Evolutionary conservation across 495 filamentous ascomycete genomes (phyloP), one percentile per base, ranked within the genome.

Genomic region (Penicillium angulare): DNA sequence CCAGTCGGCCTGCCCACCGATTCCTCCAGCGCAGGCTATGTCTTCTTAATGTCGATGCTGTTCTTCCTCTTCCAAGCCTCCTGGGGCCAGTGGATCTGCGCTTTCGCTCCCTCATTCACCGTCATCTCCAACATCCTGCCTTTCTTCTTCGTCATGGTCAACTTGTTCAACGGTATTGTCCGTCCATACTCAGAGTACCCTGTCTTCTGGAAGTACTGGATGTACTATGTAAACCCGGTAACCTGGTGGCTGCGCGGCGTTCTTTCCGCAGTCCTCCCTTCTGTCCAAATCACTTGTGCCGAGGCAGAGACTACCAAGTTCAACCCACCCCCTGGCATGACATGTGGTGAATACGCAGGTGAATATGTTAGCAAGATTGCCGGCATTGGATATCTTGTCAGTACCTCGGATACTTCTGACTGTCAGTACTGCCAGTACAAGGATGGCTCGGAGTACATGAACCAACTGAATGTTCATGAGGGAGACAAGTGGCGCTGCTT

Each of bases 71-170:
- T 92, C 77, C 77, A 82, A 54, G 77, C 80, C 5, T 83, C 78
- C 50, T 90, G 87, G 86, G 88, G 89, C 20, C 89, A 93, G 60
- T 91, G 86, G 85, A 89, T 92, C 55, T 86, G 84, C 59, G 86
- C 89, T 4, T 88, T 90, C 68, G 86, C 89, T 0, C 88, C 88
- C 1, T 82, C 74, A 6, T 89, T 91, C 72, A 88, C 86, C 3
- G 86, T 92, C 59, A 90, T 91, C 59, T 81, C 82, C 38, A 91
- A 92, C 69, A 72, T 83, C 5, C 57, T 64, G 16, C 57, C 60
- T 24, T 84, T 83, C 16, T 88, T 88, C 73, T 83, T 90, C 66
- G 84, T 89, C 64, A 85, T 87, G 64, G 86, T 88, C 64, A 77
- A 73, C 13, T 63, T 90, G 42, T 90, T 92, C 74, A 89, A 89